A percentile compares a stretch with the other conserved stretches of the same genome.
These are phyloP conservation scores for Blastomyces parvus DNA, from an alignment of 2,329 filamentous ascomycete species.

Conservation along the genomic window DNA sequence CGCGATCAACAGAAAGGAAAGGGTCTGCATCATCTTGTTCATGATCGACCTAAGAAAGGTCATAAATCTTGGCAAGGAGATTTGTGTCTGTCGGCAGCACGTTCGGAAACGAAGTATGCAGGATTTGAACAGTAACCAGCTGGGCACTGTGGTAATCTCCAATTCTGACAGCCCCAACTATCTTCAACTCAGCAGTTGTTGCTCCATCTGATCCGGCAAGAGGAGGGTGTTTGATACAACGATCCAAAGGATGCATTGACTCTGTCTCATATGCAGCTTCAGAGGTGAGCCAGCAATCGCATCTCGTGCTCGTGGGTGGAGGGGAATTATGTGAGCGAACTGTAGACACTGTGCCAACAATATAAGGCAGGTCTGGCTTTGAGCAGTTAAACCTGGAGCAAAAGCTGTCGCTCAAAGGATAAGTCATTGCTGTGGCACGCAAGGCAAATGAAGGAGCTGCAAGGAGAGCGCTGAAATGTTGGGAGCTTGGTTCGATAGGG, in stretches of 20 bases:
- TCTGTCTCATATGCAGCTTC: conserved; percentile 5
- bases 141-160: conserved; percentile 10
- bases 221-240: conserved; percentile 9
- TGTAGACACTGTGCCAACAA: too few species aligned
- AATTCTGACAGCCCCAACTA: conserved; percentile 5
- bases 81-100: conserved; percentile 2
- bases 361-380: too few species aligned
- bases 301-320: too few species aligned
- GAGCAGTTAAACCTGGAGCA: too few species aligned
- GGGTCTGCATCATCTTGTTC: conserved; percentile 9
- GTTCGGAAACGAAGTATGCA: neutral
- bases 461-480: neutral
- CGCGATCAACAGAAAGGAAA: conserved; percentile 6
- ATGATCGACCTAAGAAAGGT: conserved; percentile 10
- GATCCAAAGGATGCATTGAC: conserved; percentile 7
- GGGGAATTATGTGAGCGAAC: too few species aligned
- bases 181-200: conserved; percentile 1
- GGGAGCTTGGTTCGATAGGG: neutral
- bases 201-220: neutral
- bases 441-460: too few species aligned
- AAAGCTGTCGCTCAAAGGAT: too few species aligned
- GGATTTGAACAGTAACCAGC: conserved; percentile 3
- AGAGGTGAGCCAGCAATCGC: neutral
- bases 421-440: too few species aligned
- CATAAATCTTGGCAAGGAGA: conserved; percentile 12